Conservation (phyloP, 2,329 filamentous ascomycete species). For the Fusarium sp. region DNA sequence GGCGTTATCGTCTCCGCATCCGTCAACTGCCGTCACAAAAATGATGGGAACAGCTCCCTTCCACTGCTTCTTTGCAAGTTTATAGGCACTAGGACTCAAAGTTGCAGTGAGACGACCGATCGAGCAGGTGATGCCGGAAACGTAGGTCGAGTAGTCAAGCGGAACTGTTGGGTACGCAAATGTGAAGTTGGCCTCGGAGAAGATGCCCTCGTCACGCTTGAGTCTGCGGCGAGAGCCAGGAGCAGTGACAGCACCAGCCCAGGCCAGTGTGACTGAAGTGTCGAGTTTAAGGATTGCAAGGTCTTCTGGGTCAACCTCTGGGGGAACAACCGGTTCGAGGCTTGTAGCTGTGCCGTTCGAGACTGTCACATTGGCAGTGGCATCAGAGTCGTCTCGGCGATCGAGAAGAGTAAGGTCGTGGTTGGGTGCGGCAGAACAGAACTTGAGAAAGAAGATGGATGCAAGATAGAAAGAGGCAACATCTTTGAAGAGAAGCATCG, state of each 20-base stretch:
- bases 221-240: neutral
- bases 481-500: neutral
- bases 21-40: constrained; percentile 12
- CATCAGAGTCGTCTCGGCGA: neutral
- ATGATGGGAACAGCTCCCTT: neutral
- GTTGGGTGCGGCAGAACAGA: neutral
- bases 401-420: neutral
- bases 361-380: neutral
- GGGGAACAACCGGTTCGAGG: constrained; percentile 13
- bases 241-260: constrained; percentile 1
- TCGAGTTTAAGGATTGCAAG: constrained; percentile 1
- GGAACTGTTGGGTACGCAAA: constrained; percentile 6
- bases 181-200: constrained; percentile 12
- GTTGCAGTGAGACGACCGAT: constrained; percentile 1
- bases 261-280: constrained; percentile 1
- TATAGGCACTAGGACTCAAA: constrained; percentile 2
- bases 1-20: constrained; percentile 5
- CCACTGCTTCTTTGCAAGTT: constrained; percentile 13
- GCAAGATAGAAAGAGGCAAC: neutral
- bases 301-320: constrained; percentile 1
- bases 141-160: constrained; percentile 11
- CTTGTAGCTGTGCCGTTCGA: neutral
- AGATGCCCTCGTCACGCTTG: constrained; percentile 4
- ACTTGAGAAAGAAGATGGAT: neutral
- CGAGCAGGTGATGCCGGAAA: constrained; percentile 3